These are phyloP conservation scores for Luffa acutangula DNA, from an alignment of 306 rosid species.

Conservation along the genomic window DNA sequence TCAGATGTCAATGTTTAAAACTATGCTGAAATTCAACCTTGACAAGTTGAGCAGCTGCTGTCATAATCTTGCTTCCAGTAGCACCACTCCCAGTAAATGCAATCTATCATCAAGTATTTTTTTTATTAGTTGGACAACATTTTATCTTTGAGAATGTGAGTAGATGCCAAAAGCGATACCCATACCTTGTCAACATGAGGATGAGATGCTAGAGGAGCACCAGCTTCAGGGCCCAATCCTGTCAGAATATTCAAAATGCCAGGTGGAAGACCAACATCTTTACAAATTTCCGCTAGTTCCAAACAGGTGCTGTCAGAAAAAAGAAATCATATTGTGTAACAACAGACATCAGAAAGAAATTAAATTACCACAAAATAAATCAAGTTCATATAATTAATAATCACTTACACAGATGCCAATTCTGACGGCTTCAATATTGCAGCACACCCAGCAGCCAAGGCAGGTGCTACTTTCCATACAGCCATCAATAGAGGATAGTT, in stretches of 20 bases:
- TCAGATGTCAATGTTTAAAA: not conserved
- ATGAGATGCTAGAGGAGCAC: conserved; percentile 91
- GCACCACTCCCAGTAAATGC: conserved; percentile 92
- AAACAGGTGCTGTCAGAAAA: conserved; percentile 58
- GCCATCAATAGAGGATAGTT: conserved; percentile 91
- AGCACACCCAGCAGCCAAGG: conserved; percentile 96
- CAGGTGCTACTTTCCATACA: conserved; percentile 97
- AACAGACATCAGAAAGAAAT: not conserved
- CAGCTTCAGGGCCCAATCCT: conserved; percentile 91
- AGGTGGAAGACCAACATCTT: conserved; percentile 74
- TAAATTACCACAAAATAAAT: conserved; percentile 4
- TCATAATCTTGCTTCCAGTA: conserved; percentile 88
- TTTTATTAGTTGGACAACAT: not conserved
- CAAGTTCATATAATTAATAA: conserved; percentile 13
- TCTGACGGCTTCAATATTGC: conserved; percentile 98
- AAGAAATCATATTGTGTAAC: not conserved
- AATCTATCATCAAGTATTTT: conserved; percentile 38
- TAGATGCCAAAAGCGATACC: not conserved
- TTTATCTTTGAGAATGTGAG: not conserved
- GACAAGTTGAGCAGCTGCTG: conserved; percentile 76
- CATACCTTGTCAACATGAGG: conserved; percentile 87
- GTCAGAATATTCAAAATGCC: conserved; percentile 79
- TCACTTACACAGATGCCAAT: conserved; percentile 76
- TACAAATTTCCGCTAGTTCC: conserved; percentile 72
- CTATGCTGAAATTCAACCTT: conserved; percentile 41